Evolutionary conservation across 2,329 filamentous ascomycete species (phyloP).

Genomic region (Coniochaeta ligniaria): DNA sequence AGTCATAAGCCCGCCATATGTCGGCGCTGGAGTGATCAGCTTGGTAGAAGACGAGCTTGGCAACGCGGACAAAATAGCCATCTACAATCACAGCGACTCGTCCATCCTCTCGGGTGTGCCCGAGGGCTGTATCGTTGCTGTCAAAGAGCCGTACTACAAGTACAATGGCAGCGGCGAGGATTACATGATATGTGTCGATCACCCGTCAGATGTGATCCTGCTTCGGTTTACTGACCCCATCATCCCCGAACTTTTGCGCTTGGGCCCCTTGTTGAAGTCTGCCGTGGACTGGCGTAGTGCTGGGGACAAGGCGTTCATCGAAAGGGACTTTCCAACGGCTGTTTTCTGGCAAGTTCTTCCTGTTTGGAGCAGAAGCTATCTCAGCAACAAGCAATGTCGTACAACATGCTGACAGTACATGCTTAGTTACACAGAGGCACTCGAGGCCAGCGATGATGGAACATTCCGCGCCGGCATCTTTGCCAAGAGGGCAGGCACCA

Average conservation of each 20-base stretch:
- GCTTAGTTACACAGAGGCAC: conserved; percentile 24
- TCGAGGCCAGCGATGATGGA: conserved; percentile 16
- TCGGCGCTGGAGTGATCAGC: conserved; percentile 24
- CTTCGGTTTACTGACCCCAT: conserved; percentile 21
- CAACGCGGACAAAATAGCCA: conserved; percentile 26
- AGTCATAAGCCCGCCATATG: conserved; percentile 20
- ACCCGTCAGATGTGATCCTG: conserved; percentile 24
- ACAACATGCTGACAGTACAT: neutral
- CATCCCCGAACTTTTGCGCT: conserved; percentile 19
- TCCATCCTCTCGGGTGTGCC: conserved; percentile 24
- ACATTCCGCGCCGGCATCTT: conserved; percentile 14
- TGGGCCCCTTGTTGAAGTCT: conserved; percentile 12
- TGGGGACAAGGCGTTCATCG: conserved; percentile 19
- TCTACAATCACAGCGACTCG: conserved; percentile 28
- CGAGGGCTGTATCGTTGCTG: conserved; percentile 20
- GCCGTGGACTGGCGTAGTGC: conserved; percentile 14
- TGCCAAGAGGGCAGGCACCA: conserved; percentile 22
- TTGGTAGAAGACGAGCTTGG: conserved; percentile 27
- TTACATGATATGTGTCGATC: conserved; percentile 26
- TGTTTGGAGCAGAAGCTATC: neutral
- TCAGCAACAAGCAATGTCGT: neutral
- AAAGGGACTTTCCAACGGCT: conserved; percentile 22
- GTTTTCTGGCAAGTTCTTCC: conserved; percentile 21
- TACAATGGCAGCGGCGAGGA: conserved; percentile 19
- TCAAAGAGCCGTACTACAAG: conserved; percentile 31